Conservation (phyloP, 2,329 filamentous ascomycete genomes). For the Fusarium caatingaense region DNA sequence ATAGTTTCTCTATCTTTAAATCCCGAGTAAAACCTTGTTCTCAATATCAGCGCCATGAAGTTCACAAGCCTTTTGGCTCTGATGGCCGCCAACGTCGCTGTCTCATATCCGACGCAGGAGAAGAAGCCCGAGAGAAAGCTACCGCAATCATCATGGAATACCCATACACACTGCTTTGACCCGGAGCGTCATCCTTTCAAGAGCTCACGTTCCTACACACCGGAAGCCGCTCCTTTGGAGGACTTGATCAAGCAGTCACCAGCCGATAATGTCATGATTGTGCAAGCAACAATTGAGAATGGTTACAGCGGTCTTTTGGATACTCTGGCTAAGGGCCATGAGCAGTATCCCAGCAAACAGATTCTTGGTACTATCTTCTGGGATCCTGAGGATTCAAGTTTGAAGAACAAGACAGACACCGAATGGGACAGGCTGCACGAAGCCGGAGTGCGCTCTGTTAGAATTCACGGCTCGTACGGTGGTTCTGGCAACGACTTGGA, state of each 20-base stretch:
- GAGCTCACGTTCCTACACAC: neutral
- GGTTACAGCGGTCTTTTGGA: neutral
- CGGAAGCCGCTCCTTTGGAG: neutral
- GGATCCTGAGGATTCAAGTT: neutral
- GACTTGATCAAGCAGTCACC: neutral
- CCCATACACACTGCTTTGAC: slow-evolving; percentile 10
- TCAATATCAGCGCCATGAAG: neutral
- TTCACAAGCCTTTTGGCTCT: neutral
- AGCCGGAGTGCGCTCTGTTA: neutral
- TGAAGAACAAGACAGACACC: neutral
- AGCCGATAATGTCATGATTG: slow-evolving; percentile 1
- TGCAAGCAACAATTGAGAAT: slow-evolving; percentile 17
- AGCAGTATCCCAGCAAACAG: neutral
- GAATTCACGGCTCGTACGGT: slow-evolving; percentile 13
- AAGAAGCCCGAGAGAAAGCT: no score
- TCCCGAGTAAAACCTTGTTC: no score
- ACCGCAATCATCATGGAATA: neutral
- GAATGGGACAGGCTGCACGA: neutral
- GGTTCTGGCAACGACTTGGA: neutral
- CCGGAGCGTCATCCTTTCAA: neutral
- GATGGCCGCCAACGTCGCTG: neutral
- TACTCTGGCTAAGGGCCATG: neutral
- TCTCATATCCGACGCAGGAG: neutral
- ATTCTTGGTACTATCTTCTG: neutral
- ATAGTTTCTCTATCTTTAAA: rapidly evolving